Base-by-base conservation (phyloP, 1,284 basidiomycete species). In the Irpex sp. region DNA sequence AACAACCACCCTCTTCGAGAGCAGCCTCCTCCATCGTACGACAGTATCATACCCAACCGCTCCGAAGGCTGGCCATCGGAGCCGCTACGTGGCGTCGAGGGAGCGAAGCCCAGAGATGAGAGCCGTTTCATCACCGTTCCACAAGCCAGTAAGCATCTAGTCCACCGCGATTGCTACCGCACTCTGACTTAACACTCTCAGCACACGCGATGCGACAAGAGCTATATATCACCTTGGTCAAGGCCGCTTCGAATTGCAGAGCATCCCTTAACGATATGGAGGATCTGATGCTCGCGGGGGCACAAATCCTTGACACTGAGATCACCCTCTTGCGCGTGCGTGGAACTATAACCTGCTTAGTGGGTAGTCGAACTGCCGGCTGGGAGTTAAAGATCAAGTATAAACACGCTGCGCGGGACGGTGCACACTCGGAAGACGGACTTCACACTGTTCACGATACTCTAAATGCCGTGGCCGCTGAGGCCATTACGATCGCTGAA, bases 251-350 rank as follows among this genome's bases (percentile, higher is more conserved):
- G 0, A 43, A 60, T 31, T 58, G 47, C 21, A 51, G 62, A 55
- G 62, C 59, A 26, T 35, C 55, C 17, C 59, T 63, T 6, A 47
- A 61, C 33, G 21, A 17, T 17, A 51, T 63, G 8, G 62, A 63
- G 59, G 49, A 57, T 1, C 17, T 47, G 11, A 49, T 60, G 36
- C 46, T 57, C 11, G 33, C 39, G n/a, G 55, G 36, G 1, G 21
- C 59, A 19, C 54, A 35, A 35, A 33, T 15, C 13, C 51, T 63
- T 35, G 33, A 43, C 55, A 36, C 60, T 6, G 33, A 58, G 37
- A 36, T 61, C 56, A 61, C 53, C 19, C 33, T 61, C 21, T 21
- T 33, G 4, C 62, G 62, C 46, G 5, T 57, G 21, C 13, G 13
- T 19, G 49, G 56, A 37, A 21, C 54, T n/a, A 49, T 63, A 47